A percentile compares a stretch with the other conserved stretches of the same genome.
Conservation (phyloP, 352 stramenopile species). For the Phytophthora pini region DNA sequence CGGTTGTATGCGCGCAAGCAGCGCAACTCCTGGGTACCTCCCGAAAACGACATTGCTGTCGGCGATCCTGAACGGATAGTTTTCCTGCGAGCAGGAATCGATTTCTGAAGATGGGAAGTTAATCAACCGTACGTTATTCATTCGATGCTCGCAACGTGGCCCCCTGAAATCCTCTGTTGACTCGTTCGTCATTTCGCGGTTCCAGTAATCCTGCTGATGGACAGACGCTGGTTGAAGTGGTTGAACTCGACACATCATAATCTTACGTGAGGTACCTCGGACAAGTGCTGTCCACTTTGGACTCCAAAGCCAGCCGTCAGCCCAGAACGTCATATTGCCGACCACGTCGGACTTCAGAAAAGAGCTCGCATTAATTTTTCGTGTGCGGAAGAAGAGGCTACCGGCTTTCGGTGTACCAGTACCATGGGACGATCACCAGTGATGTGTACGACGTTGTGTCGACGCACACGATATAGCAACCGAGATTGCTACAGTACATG, state of each 20-base stretch:
- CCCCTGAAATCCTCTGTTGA: neutral
- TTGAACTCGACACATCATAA: neutral
- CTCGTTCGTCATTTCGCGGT: conserved; percentile 1
- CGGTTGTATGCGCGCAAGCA: conserved; percentile 29
- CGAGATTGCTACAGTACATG: no score
- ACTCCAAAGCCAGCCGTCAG: no score
- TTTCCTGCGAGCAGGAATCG: conserved; percentile 16
- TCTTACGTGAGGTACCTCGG: neutral
- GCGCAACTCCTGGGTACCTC: conserved; percentile 29
- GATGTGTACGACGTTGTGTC: conserved; percentile 10
- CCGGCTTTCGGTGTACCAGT: neutral
- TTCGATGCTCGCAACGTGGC: no score
- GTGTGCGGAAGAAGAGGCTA: conserved; percentile 4
- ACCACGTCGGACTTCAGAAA: no score
- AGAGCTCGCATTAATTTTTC: conserved; percentile 5
- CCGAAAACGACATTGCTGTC: conserved; percentile 34
- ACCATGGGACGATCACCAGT: neutral
- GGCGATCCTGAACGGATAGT: conserved; percentile 31
- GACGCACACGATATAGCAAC: conserved; percentile 12
- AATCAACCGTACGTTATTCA: no score
- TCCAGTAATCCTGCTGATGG: neutral
- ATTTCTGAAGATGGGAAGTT: conserved; percentile 10
- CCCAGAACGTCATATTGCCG: no score
- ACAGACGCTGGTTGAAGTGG: neutral
- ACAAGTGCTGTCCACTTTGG: neutral